Evolutionary conservation across 306 rosid genomes (phyloP), one percentile per base, ranked within the genome.

Genomic region (Dalbergia oliveri): DNA sequence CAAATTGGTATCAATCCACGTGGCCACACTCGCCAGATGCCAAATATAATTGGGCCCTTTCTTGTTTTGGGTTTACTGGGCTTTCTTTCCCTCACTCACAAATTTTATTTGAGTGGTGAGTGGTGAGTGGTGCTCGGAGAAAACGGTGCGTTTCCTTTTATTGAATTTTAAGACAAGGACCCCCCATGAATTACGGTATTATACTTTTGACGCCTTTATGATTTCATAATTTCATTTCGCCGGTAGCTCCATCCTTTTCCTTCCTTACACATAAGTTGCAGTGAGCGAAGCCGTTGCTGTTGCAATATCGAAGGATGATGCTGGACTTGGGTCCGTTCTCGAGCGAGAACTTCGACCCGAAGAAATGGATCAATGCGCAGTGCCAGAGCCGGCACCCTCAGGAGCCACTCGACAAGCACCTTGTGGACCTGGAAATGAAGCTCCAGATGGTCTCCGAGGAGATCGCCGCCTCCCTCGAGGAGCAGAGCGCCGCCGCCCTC

Each of bases 371-470:
- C 66, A 96, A 93, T 87, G 87, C 98, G 15, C 98, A 93, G 45
- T 83, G 89, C 77, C 97, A 93, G 91, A 82, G 66, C 79, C 99
- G 99, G 16, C 99, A 93, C 73, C 91, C 94, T 1, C 93, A 93
- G 84, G 97, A 91, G 6, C 81, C 97, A 1, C 71, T 96, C 69
- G 99, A 93, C 66, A 91, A 96, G 26, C 97, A 96, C 81, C 83
- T 91, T 11, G 90, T 88, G 51, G 99, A 96, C 88, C 72, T 91
- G 78, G 99, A 96, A 70, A 91, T 93, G 98, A 96, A 89, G 87
- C 96, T 96, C 75, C 99, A 96, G 86, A 93, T 96, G 97, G 82
- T 85, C 11, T 96, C 97, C 26, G 98, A 96, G 80, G 97, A 96
- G 89, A 93, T 96, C 82, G 90, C 93, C 31, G 94, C 97, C 8